Evolutionary conservation across 768 basidiomycete genomes (phyloP).

Genomic region (Lactifluus volemus): DNA sequence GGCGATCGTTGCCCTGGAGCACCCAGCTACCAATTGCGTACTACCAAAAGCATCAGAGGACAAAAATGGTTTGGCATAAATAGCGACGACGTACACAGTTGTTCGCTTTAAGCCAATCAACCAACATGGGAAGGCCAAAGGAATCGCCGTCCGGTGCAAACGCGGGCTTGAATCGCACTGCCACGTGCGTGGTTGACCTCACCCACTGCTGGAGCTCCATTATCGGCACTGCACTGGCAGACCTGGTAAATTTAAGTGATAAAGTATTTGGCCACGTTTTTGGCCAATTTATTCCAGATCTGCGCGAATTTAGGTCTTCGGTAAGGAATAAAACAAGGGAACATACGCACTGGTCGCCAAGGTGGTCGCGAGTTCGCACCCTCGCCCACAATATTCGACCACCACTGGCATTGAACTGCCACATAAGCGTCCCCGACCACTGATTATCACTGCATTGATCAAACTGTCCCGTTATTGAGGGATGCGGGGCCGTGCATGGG

Average conservation of each 20-base stretch:
- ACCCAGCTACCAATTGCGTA: slow-evolving; percentile 1
- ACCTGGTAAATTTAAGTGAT: neutral
- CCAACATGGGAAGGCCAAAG: neutral
- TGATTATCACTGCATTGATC: neutral
- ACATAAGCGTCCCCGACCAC: neutral
- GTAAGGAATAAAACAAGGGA: neutral
- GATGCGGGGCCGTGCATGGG: neutral
- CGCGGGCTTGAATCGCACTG: neutral
- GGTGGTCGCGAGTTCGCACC: neutral
- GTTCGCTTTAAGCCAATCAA: neutral
- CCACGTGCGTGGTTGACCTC: neutral
- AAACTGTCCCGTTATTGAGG: neutral
- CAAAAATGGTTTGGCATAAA: neutral
- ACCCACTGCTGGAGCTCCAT: neutral
- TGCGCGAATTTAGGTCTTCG: neutral
- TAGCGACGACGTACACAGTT: neutral
- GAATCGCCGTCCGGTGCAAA: neutral
- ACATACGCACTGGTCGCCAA: neutral
- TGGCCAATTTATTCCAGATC: neutral
- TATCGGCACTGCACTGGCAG: neutral
- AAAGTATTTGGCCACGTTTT: neutral
- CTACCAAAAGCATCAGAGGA: neutral
- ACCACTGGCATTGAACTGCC: neutral
- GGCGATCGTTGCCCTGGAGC: neutral
- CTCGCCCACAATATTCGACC: neutral